These are phyloP conservation scores for Cystobasidium ongulense DNA, from an alignment of 768 basidiomycete genomes.

Conservation along the genomic window DNA sequence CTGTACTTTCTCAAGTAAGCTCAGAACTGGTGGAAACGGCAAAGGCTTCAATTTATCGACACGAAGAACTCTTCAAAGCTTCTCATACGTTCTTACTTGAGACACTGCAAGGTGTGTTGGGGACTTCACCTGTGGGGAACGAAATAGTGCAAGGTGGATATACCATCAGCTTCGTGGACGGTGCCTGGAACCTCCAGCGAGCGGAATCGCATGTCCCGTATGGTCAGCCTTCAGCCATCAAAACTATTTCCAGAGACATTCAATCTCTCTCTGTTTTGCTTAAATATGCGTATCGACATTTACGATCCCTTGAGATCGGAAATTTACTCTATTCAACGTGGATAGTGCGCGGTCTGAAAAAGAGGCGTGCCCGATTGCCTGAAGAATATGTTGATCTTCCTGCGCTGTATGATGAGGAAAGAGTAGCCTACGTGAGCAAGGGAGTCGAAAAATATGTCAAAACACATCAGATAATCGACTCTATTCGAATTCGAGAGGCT, in stretches of 20 bases:
- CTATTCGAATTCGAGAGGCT: not conserved
- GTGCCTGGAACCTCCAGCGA: not conserved
- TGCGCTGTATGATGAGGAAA: not conserved
- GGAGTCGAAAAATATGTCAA: not conserved
- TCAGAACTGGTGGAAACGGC: not conserved
- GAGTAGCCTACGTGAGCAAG: not conserved
- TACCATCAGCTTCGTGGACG: not conserved
- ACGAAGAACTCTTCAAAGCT: not conserved
- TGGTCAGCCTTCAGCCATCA: not conserved
- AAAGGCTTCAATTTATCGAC: not conserved
- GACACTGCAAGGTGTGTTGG: not conserved
- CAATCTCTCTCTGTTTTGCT: not conserved
- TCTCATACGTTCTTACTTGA: not conserved
- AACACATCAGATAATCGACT: not conserved
- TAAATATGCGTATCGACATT: slow-evolving; percentile 3
- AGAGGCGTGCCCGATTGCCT: not conserved
- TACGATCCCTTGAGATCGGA: not conserved
- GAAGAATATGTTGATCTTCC: not conserved
- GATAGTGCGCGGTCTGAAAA: not conserved
- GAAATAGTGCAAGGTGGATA: not conserved
- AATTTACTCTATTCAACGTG: not conserved
- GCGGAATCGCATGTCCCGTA: not conserved
- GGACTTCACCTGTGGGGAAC: not conserved
- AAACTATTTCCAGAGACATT: not conserved
- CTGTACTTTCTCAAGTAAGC: not conserved